Evolutionary conservation across 306 rosid species (phyloP).

Genomic region (Pterocarpus macrocarpus): DNA sequence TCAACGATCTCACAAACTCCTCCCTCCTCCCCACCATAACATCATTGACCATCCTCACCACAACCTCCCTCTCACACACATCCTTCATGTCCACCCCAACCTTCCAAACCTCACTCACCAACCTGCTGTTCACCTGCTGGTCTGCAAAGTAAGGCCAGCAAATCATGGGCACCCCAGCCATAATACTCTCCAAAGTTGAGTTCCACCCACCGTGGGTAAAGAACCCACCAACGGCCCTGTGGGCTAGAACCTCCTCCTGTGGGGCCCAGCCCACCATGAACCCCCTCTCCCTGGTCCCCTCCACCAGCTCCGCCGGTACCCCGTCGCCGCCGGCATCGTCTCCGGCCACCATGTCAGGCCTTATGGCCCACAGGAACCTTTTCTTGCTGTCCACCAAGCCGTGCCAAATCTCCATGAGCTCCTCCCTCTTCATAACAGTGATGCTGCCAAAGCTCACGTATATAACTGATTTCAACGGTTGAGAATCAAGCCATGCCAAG

Average conservation of each 20-base stretch:
- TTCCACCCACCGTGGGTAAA: conserved; percentile 43
- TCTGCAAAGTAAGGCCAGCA: too few species aligned
- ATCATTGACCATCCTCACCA: too few species aligned
- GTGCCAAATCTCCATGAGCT: conserved; percentile 63
- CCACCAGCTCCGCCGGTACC: conserved; percentile 42
- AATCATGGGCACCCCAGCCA: too few species aligned
- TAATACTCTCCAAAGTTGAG: too few species aligned
- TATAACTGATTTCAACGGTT: conserved; percentile 52
- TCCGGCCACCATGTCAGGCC: conserved; percentile 42
- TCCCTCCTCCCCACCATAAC: too few species aligned
- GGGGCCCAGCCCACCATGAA: conserved; percentile 63
- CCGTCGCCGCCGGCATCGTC: background rate
- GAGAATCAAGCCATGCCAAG: conserved; percentile 63
- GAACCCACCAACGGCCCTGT: conserved; percentile 61
- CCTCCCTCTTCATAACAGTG: background rate
- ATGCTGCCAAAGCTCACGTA: conserved; percentile 68
- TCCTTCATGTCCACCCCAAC: too few species aligned
- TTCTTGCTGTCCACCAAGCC: conserved; percentile 62
- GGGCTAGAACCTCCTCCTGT: conserved; percentile 62
- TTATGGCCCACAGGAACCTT: conserved; percentile 63
- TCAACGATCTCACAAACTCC: background rate
- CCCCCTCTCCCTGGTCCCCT: conserved; percentile 53
- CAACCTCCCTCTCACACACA: too few species aligned
- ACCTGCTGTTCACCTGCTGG: too few species aligned
- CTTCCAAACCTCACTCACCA: too few species aligned